phyloP scores from a whole-genome alignment of 225 moss, liverwort and hornwort species.

The Sphagnum contortum region DNA sequence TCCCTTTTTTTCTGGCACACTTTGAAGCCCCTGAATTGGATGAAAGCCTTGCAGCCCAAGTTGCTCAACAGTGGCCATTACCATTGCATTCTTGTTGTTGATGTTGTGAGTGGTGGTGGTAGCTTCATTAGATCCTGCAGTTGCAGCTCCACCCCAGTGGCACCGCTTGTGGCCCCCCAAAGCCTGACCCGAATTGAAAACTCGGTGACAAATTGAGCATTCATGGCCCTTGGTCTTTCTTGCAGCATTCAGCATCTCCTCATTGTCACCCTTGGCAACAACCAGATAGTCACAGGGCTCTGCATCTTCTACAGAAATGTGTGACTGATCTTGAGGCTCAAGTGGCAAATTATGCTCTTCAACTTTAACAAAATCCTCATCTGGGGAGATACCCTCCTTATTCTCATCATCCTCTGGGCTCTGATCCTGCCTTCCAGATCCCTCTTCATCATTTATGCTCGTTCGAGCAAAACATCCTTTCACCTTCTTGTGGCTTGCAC shows the following conservation, averaged over 20 bases:
- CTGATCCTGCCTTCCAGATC: slow-evolving; percentile 38
- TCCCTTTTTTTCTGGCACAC: slow-evolving; percentile 49
- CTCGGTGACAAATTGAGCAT: slow-evolving; percentile 78
- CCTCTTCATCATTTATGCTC: slow-evolving; percentile 25
- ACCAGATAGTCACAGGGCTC: slow-evolving; percentile 44
- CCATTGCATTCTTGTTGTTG: too few species aligned
- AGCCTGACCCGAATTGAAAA: slow-evolving; percentile 84
- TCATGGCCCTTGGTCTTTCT: slow-evolving; percentile 67
- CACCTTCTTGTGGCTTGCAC: slow-evolving; percentile 98
- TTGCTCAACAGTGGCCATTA: too few species aligned
- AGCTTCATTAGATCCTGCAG: background rate
- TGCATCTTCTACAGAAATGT: slow-evolving; percentile 39
- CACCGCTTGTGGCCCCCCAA: slow-evolving; percentile 97
- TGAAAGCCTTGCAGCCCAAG: too few species aligned
- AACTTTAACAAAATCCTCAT: slow-evolving; percentile 59
- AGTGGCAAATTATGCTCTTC: slow-evolving; percentile 45
- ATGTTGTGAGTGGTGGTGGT: slow-evolving; percentile 8
- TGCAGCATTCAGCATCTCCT: slow-evolving; percentile 49
- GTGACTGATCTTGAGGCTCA: slow-evolving; percentile 52
- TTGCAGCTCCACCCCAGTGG: slow-evolving; percentile 69
- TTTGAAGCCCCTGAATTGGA: slow-evolving; percentile 6
- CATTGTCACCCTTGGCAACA: slow-evolving; percentile 71
- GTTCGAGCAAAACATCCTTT: slow-evolving; percentile 92
- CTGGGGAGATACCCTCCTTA: slow-evolving; percentile 12
- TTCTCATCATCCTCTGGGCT: slow-evolving; percentile 39